phyloP scores from a whole-genome alignment of 805 yeast genomes.

The Hanseniaspora lindneri region DNA sequence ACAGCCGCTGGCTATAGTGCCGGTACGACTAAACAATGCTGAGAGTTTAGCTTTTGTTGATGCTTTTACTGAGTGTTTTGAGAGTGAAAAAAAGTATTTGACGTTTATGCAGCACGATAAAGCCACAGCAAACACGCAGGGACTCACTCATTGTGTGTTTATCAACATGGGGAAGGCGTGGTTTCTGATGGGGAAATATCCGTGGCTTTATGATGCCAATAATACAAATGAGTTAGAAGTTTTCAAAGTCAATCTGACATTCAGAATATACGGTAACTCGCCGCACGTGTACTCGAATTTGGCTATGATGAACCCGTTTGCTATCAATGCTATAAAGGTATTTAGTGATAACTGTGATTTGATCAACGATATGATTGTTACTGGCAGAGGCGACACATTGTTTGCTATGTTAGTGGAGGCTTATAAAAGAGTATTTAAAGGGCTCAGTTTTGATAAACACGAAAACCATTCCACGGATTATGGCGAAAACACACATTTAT shows the following conservation, averaged over 20 bases:
- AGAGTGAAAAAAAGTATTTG: slow-evolving; percentile 64
- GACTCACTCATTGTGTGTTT: slow-evolving; percentile 96
- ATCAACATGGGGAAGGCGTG: slow-evolving; percentile 95
- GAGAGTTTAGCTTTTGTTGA: slow-evolving; percentile 52
- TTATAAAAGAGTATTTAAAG: slow-evolving; percentile 63
- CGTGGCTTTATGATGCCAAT: slow-evolving; percentile 49
- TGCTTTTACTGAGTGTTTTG: slow-evolving; percentile 53
- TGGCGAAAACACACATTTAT: slow-evolving; percentile 76
- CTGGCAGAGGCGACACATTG: slow-evolving; percentile 49
- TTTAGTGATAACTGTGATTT: slow-evolving; percentile 78
- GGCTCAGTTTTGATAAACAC: slow-evolving; percentile 28
- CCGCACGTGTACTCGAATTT: slow-evolving; percentile 98
- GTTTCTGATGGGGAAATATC: slow-evolving; percentile 70
- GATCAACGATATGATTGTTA: slow-evolving; percentile 70
- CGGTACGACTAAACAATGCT: slow-evolving; percentile 28
- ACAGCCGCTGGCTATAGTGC: slow-evolving; percentile 79
- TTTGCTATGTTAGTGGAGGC: slow-evolving; percentile 50
- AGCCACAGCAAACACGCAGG: slow-evolving; percentile 97
- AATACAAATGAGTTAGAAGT: slow-evolving; percentile 80
- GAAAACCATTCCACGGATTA: slow-evolving; percentile 42
- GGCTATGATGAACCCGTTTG: slow-evolving; percentile 90
- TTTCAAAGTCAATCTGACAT: slow-evolving; percentile 85
- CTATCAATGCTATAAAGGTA: slow-evolving; percentile 81
- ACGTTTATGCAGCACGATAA: slow-evolving; percentile 83
- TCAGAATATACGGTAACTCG: slow-evolving; percentile 81